These are phyloP conservation scores for Talaromyces sp. DNA, from an alignment of 2,329 filamentous ascomycete genomes.

Conservation along the genomic window DNA sequence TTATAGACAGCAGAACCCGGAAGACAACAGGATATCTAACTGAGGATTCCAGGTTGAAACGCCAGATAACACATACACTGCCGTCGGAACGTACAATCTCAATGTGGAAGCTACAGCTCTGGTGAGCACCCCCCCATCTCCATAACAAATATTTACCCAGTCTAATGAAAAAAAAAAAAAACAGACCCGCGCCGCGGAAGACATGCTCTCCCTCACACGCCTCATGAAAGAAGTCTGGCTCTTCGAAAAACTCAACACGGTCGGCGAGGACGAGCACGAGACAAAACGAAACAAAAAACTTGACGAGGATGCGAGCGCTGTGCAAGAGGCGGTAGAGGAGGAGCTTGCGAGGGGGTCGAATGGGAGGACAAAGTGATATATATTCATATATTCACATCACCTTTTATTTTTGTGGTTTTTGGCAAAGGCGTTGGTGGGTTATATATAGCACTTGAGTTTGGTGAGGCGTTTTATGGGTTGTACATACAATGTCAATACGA, in stretches of 20 bases:
- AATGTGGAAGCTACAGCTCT: conserved; percentile 56
- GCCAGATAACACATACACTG: conserved; percentile 51
- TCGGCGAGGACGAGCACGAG: conserved; percentile 42
- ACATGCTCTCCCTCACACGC: conserved; percentile 57
- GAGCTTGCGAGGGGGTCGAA: conserved; percentile 11
- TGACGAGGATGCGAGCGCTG: conserved; percentile 45
- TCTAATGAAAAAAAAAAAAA: not conserved
- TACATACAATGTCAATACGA: not conserved
- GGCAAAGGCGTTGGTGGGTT: not conserved
- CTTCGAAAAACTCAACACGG: conserved; percentile 59
- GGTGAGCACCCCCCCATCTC: conserved; percentile 33
- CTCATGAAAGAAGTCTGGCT: conserved; percentile 64
- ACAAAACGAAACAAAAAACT: conserved; percentile 38
- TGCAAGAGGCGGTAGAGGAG: conserved; percentile 42
- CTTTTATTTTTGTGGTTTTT: not conserved
- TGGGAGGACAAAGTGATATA: not conserved
- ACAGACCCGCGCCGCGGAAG: conserved; percentile 59
- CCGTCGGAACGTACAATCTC: conserved; percentile 55
- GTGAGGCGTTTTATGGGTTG: not conserved
- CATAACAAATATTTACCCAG: not conserved
- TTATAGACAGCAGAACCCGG: no score
- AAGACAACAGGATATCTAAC: not conserved
- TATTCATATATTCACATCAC: not conserved
- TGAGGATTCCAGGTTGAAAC: conserved; percentile 40
- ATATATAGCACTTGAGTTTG: not conserved